Evolutionary conservation across 371 early-diverging fungal genomes (phyloP).

Genomic region (Zychaea mexicana): DNA sequence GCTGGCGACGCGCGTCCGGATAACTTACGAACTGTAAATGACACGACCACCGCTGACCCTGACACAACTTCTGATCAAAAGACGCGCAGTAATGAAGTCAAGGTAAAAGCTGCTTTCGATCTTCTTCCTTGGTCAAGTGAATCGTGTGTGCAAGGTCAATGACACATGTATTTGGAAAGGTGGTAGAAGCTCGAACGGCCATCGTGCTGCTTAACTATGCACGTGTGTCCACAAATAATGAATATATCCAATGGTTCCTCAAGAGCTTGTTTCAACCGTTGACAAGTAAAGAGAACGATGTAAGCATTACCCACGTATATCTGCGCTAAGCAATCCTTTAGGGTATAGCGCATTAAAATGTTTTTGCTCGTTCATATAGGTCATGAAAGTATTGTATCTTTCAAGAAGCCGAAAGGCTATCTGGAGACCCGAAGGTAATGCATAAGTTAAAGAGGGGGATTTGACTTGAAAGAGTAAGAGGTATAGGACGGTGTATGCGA

Average conservation of each 20-base stretch:
- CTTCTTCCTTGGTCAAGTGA: too few relatives aligned
- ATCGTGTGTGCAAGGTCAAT: too few relatives aligned
- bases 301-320: slow-evolving; percentile 9
- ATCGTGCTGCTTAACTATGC: slow-evolving; percentile 40
- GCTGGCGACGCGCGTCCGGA: slow-evolving; percentile 2
- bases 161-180: slow-evolving; percentile 18
- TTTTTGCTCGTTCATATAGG: slow-evolving; percentile 10
- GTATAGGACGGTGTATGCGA: not conserved
- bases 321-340: not conserved
- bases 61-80: not conserved
- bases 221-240: slow-evolving; percentile 42
- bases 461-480: not conserved
- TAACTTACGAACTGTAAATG: not conserved
- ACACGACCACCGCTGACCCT: not conserved
- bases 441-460: not conserved
- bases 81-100: slow-evolving; percentile 5
- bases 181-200: slow-evolving; percentile 46
- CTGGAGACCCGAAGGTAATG: slow-evolving; percentile 30
- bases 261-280: slow-evolving; percentile 47
- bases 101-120: not conserved
- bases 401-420: slow-evolving; percentile 39
- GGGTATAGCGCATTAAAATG: too few relatives aligned
- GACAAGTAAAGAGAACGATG: slow-evolving; percentile 33
- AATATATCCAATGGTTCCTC: slow-evolving; percentile 50
- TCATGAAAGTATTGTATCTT: slow-evolving; percentile 37